phyloP scores from a whole-genome alignment of 2,329 filamentous ascomycete genomes.

The Fusarium papillatum region DNA sequence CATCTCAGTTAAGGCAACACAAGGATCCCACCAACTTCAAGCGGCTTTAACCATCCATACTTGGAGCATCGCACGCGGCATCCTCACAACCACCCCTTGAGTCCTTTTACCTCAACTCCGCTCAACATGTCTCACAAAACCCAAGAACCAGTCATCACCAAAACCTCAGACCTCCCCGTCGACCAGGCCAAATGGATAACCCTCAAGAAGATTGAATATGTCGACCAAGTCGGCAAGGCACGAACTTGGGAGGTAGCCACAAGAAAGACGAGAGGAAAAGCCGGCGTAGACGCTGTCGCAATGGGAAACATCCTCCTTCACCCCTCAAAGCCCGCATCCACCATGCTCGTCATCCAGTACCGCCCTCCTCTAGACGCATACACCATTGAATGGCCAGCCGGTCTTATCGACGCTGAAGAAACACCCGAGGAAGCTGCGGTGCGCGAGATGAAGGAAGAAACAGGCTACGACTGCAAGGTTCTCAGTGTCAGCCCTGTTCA shows the following conservation, averaged over 20 bases:
- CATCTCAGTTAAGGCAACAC: background rate
- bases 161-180: constrained; percentile 35
- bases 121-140: constrained; percentile 29
- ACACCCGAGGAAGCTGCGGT: constrained; percentile 42
- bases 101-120: background rate
- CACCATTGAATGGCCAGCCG: constrained; percentile 44
- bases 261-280: constrained; percentile 42
- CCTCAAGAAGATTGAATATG: constrained; percentile 44
- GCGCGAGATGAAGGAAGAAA: constrained; percentile 44
- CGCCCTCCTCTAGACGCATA: constrained; percentile 44
- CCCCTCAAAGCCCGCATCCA: constrained; percentile 42
- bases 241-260: constrained; percentile 45
- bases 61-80: background rate
- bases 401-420: constrained; percentile 43
- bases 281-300: constrained; percentile 42
- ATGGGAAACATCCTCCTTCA: constrained; percentile 45
- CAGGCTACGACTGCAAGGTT: constrained; percentile 40
- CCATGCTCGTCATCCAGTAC: constrained; percentile 44
- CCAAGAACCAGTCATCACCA: constrained; percentile 43
- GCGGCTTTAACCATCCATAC: background rate
- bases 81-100: background rate
- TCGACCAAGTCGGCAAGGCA: constrained; percentile 41
- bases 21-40: background rate
- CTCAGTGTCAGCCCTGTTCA: constrained; percentile 38
- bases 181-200: constrained; percentile 43